Base-by-base conservation (phyloP, 1,284 basidiomycete genomes). In the Moesziomyces globuligerus region DNA sequence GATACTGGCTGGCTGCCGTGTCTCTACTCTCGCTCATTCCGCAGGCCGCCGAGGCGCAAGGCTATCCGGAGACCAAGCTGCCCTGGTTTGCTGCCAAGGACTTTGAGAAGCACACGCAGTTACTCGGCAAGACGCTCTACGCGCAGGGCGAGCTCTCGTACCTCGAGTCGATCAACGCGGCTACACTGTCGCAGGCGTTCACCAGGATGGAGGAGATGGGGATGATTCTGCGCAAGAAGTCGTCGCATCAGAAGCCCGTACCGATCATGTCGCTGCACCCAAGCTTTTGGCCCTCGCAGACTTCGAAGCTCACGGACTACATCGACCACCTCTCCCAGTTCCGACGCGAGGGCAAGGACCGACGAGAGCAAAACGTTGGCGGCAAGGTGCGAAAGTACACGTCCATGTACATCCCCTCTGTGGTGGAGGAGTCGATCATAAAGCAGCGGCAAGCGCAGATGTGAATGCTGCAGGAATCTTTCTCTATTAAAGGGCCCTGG, bases 1-100 rank as follows among this genome's bases (percentile, higher is more conserved):
- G 72, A 41, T 83, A 83, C 64, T 83, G 83, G 83, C 76, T 83
- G 8, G 81, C 80, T 4, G 79, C 81, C 6, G 77, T 83, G 24
- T 77, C 80, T 9, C 70, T 83, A 2, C 76, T 83, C 34, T 74
- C 78, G 11, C 76, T 83, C 10, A 75, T 82, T 4, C 73, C 74
- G 10, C 28, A 45, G 17, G 60, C 23, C 3, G 43, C 67, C n/a
- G 56, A 58, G 18, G 38, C 29, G 5, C 26, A 66, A 21, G 61
- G 53, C 23, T 55, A 61, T 18, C 67, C 68, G 3, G 51, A 51
- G 10, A 36, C 41, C 18, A 61, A 60, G 24, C 66, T 83, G 25
- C 75, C 78, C 1, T 83, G 83, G 83, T 80, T 70, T 38, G 68
- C 74, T 2, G 74, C 80, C 50, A 82, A 82, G 47, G 72, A 79